Evolutionary conservation across 208 protist genomes (phyloP).

Genomic region (Leptomonas seymouri): DNA sequence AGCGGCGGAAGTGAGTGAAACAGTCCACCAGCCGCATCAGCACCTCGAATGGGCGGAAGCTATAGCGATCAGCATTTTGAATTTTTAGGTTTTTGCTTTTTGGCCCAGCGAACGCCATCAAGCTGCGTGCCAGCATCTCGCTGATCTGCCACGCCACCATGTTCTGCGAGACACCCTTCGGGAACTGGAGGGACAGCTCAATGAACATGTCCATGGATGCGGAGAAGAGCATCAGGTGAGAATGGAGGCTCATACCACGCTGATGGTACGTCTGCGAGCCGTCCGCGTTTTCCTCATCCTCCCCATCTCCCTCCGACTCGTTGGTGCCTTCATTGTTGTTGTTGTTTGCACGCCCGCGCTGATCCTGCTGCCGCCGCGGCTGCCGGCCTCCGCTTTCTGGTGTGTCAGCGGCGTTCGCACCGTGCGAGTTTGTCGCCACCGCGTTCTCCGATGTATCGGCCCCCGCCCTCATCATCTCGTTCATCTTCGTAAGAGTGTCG

Average conservation of each 20-base stretch:
- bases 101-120: constrained; percentile 80
- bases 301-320: constrained; percentile 32
- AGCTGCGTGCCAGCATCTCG: constrained; percentile 84
- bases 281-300: constrained; percentile 53
- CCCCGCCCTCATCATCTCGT: constrained; percentile 64
- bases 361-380: background rate
- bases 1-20: constrained; percentile 75
- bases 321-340: constrained; percentile 19
- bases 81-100: constrained; percentile 84
- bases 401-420: background rate
- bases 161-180: constrained; percentile 84
- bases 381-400: background rate
- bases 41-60: constrained; percentile 80
- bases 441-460: constrained; percentile 71
- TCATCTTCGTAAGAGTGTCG: constrained; percentile 83
- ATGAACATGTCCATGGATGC: constrained; percentile 88
- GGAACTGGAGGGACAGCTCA: constrained; percentile 76
- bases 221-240: constrained; percentile 78
- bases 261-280: constrained; percentile 74
- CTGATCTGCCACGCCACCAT: constrained; percentile 88
- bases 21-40: constrained; percentile 80
- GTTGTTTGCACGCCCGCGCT: background rate
- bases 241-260: constrained; percentile 66
- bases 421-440: constrained; percentile 15
- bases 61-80: constrained; percentile 74